phyloP scores from a whole-genome alignment of 2,329 filamentous ascomycete genomes.

The Teratosphaeria pseudoeucalypti region DNA sequence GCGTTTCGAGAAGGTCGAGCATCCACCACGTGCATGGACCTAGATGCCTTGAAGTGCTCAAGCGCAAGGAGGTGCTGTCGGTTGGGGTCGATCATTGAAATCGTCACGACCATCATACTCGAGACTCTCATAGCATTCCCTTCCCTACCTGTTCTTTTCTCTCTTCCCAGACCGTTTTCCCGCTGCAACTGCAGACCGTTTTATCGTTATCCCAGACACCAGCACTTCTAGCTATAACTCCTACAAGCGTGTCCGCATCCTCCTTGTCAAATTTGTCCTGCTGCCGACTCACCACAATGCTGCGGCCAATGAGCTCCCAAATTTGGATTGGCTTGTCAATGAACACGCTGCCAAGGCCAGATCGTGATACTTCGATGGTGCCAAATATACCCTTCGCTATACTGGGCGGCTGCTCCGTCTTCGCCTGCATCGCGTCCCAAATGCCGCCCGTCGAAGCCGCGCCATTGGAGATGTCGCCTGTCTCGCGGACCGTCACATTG shows the following conservation, averaged over 20 bases:
- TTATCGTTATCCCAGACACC: constrained; percentile 99
- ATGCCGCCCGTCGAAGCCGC: constrained; percentile 73
- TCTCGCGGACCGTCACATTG: constrained; percentile 72
- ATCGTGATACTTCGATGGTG: constrained; percentile 60
- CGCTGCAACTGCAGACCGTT: constrained; percentile 93
- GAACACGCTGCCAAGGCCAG: constrained; percentile 70
- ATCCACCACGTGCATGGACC: not conserved
- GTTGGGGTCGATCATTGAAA: not conserved
- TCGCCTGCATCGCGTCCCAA: constrained; percentile 52
- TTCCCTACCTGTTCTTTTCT: constrained; percentile 77
- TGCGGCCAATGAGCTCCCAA: constrained; percentile 93
- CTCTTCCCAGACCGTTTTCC: constrained; percentile 98
- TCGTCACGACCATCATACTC: not conserved
- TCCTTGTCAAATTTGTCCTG: constrained; percentile 47
- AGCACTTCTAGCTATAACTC: constrained; percentile 87
- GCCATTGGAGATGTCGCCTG: constrained; percentile 75
- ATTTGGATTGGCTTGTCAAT: constrained; percentile 73
- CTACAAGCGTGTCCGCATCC: constrained; percentile 76
- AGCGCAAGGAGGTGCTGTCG: not conserved
- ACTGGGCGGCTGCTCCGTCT: constrained; percentile 34
- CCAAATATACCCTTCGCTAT: constrained; percentile 58
- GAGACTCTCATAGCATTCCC: constrained; percentile 62
- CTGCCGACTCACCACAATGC: constrained; percentile 71
- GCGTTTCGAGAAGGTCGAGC: not conserved
- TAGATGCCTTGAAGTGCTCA: not conserved